Percentiles rank a stretch among this genome's conserved stretches.
These are phyloP conservation scores for Drosera spatulata DNA, from an alignment of 179 eudicot species.

Conservation along the genomic window DNA sequence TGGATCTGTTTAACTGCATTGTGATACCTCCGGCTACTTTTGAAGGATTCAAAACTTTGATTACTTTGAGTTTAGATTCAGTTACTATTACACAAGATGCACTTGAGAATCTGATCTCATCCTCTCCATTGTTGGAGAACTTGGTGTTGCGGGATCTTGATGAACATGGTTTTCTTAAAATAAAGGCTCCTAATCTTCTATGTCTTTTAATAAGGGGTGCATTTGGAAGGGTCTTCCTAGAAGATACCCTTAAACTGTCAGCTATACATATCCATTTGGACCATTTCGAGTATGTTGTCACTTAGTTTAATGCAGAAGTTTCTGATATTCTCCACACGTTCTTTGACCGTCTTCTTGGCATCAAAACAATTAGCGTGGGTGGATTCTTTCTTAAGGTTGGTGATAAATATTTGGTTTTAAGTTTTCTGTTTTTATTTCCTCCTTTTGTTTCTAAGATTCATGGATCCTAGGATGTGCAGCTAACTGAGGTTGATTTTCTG, in stretches of 20 bases:
- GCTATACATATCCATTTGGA: conserved; percentile 5
- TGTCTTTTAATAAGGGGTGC: conserved; percentile 24
- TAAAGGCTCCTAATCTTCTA: conserved; percentile 25
- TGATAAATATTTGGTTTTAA: too few species aligned
- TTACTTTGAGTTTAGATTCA: conserved; percentile 21
- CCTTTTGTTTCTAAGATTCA: too few species aligned
- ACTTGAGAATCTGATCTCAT: conserved; percentile 16
- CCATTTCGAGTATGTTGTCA: too few species aligned
- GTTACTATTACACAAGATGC: conserved; percentile 21
- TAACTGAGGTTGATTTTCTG: too few species aligned
- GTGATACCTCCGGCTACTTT: conserved; percentile 17
- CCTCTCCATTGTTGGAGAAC: conserved; percentile 24
- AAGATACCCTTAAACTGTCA: conserved; percentile 14
- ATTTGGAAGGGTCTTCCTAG: conserved; percentile 18
- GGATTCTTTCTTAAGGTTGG: too few species aligned
- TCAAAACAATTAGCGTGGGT: too few species aligned
- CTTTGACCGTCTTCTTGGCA: too few species aligned
- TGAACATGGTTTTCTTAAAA: conserved; percentile 18
- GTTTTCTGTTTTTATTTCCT: too few species aligned
- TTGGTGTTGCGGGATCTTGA: conserved; percentile 27
- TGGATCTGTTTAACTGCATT: conserved; percentile 27
- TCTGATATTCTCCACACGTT: too few species aligned
- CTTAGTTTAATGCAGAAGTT: too few species aligned
- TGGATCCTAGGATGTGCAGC: too few species aligned
- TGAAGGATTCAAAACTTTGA: conserved; percentile 27